These are phyloP conservation scores for Lactarius indigo DNA, from an alignment of 768 basidiomycete genomes.

Conservation along the genomic window DNA sequence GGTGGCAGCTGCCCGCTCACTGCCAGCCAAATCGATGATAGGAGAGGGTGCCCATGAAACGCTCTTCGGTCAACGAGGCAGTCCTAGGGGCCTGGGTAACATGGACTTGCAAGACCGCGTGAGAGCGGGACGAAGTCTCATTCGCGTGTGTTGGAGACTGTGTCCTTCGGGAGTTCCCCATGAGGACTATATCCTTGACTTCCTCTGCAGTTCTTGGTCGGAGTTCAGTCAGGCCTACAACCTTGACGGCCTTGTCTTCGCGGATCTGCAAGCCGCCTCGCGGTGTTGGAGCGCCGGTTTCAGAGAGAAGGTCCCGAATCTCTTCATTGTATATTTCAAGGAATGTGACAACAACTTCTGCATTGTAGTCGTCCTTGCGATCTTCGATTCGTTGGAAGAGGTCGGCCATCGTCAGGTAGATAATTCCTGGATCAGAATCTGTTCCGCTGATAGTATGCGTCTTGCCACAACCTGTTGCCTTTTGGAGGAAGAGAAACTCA, in stretches of 20 bases:
- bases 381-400: slow-evolving; percentile 92
- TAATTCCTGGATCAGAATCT: slow-evolving; percentile 83
- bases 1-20: slow-evolving; percentile 94
- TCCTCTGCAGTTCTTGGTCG: slow-evolving; percentile 82
- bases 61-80: slow-evolving; percentile 75
- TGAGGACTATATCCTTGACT: slow-evolving; percentile 89
- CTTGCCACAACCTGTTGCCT: slow-evolving; percentile 99
- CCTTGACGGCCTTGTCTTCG: slow-evolving; percentile 91
- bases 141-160: slow-evolving; percentile 96
- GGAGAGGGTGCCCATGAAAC: slow-evolving; percentile 85
- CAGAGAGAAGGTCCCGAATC: slow-evolving; percentile 90
- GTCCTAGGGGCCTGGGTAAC: slow-evolving; percentile 85
- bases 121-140: slow-evolving; percentile 93
- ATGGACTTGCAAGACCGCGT: slow-evolving; percentile 96
- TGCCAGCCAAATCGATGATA: slow-evolving; percentile 98
- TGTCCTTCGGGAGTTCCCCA: slow-evolving; percentile 83
- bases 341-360: slow-evolving; percentile 90
- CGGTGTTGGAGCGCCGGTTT: slow-evolving; percentile 57
- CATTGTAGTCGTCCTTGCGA: slow-evolving; percentile 76
- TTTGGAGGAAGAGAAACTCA: slow-evolving; percentile 1
- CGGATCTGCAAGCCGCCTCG: slow-evolving; percentile 90
- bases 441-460: slow-evolving; percentile 98
- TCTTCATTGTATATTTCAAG: slow-evolving; percentile 99
- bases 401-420: slow-evolving; percentile 96
- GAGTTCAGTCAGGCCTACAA: slow-evolving; percentile 79